Evolutionary conservation across 1,284 basidiomycete genomes (phyloP).

Genomic region (Caloboletus inedulis): DNA sequence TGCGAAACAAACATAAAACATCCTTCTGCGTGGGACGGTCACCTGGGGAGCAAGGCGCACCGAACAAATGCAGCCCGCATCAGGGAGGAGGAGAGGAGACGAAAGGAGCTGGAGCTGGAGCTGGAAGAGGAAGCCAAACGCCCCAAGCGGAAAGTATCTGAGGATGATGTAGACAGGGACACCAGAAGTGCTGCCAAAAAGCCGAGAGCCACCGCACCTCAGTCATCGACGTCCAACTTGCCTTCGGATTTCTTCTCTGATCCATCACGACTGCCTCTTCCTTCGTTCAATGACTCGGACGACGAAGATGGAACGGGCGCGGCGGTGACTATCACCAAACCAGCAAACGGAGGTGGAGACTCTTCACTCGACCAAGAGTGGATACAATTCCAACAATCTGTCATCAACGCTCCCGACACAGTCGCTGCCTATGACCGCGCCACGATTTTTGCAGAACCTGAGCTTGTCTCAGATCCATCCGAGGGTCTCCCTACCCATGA

Average conservation of each 20-base stretch:
- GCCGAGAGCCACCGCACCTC: slow-evolving; percentile 25
- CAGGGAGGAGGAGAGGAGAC: slow-evolving; percentile 49
- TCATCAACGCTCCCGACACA: slow-evolving; percentile 43
- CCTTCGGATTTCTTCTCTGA: slow-evolving; percentile 81
- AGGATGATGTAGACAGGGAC: slow-evolving; percentile 20
- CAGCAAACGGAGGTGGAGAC: slow-evolving; percentile 16
- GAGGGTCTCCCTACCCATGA: slow-evolving; percentile 52
- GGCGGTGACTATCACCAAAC: not conserved
- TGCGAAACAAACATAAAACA: slow-evolving; percentile 67
- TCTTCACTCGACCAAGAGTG: slow-evolving; percentile 59
- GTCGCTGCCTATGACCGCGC: slow-evolving; percentile 61
- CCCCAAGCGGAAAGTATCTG: slow-evolving; percentile 41
- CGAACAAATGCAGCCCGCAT: slow-evolving; percentile 58
- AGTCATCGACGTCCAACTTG: slow-evolving; percentile 34
- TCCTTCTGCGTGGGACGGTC: slow-evolving; percentile 79
- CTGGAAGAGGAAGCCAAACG: slow-evolving; percentile 32
- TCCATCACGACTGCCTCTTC: slow-evolving; percentile 49
- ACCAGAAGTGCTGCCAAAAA: slow-evolving; percentile 31
- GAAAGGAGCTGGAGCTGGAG: slow-evolving; percentile 36
- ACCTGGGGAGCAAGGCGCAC: slow-evolving; percentile 76
- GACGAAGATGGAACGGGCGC: slow-evolving; percentile 41
- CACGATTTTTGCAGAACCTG: slow-evolving; percentile 67
- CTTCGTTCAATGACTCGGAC: slow-evolving; percentile 41
- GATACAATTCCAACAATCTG: slow-evolving; percentile 62
- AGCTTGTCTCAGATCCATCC: slow-evolving; percentile 44